A percentile compares a stretch with the other conserved stretches of the same genome.
These are phyloP conservation scores for Xylaria longipes DNA, from an alignment of 495 filamentous ascomycete species.

Conservation along the genomic window DNA sequence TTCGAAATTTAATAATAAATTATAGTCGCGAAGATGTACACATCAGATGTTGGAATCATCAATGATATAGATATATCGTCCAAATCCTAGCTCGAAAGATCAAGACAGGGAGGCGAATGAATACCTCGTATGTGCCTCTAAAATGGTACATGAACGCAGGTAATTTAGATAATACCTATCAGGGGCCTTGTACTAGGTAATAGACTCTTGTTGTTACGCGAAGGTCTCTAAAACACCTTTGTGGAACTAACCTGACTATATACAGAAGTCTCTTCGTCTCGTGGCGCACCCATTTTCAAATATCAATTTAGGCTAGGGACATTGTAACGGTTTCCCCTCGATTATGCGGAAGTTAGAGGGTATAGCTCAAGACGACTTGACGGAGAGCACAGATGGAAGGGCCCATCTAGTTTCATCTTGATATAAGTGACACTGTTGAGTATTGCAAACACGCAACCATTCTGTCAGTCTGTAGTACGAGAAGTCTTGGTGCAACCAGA, in stretches of 20 bases:
- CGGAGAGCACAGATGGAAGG: background rate
- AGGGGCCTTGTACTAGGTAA: too few species aligned
- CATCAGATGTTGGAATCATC: background rate
- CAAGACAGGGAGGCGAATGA: background rate
- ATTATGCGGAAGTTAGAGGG: background rate
- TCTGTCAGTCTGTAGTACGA: background rate
- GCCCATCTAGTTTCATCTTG: background rate
- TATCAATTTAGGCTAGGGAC: background rate
- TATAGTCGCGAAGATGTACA: background rate
- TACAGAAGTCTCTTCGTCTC: too few species aligned
- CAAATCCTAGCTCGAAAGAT: background rate
- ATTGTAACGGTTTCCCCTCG: background rate
- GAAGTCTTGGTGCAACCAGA: background rate
- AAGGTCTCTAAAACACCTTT: too few species aligned
- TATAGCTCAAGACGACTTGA: background rate
- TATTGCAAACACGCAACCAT: background rate
- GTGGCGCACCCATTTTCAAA: too few species aligned
- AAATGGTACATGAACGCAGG: background rate
- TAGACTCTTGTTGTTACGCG: too few species aligned
- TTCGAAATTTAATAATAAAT: background rate
- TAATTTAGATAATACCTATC: background rate
- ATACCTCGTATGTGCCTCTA: background rate
- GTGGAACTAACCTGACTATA: too few species aligned
- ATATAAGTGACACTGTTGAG: background rate
- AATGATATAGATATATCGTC: background rate